A percentile compares a stretch with the other conserved stretches of the same genome.
These are phyloP conservation scores for Euphorbia pulcherrima DNA, from an alignment of 345 rosid genomes.

Conservation along the genomic window DNA sequence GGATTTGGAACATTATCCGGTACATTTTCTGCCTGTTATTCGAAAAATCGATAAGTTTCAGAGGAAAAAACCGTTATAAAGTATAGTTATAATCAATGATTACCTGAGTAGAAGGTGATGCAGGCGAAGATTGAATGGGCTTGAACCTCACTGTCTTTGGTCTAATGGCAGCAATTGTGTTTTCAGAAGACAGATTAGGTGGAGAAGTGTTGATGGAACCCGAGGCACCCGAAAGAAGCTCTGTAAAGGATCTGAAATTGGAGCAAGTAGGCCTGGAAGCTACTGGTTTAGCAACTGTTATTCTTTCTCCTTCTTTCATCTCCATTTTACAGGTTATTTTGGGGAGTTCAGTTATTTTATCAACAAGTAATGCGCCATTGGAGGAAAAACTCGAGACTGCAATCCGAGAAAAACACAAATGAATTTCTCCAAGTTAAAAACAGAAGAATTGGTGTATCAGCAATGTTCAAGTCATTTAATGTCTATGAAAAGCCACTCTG, in stretches of 20 bases:
- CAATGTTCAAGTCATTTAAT: background rate
- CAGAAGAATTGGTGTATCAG: background rate
- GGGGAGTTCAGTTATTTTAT: conserved; percentile 9
- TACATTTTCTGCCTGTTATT: conserved; percentile 46
- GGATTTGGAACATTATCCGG: conserved; percentile 39
- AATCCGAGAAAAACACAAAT: background rate
- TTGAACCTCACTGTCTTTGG: conserved; percentile 71
- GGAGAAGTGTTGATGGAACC: conserved; percentile 52
- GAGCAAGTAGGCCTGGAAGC: conserved; percentile 78
- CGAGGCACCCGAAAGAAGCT: conserved; percentile 61
- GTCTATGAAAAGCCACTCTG: background rate
- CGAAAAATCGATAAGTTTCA: conserved; percentile 17
- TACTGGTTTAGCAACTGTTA: conserved; percentile 71
- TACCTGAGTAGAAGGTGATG: conserved; percentile 48
- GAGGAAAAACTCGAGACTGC: too few relatives aligned
- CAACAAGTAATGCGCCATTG: background rate
- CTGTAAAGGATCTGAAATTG: conserved; percentile 59
- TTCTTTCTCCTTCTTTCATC: conserved; percentile 58
- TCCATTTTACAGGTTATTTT: conserved; percentile 44
- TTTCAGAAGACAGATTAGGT: conserved; percentile 33
- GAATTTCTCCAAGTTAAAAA: background rate
- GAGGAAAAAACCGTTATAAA: conserved; percentile 12
- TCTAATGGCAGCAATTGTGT: conserved; percentile 55
- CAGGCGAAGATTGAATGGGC: conserved; percentile 37
- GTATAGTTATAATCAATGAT: conserved; percentile 4